Base-by-base conservation (phyloP, 352 stramenopile species). In the Globisporangium sylvaticum region DNA sequence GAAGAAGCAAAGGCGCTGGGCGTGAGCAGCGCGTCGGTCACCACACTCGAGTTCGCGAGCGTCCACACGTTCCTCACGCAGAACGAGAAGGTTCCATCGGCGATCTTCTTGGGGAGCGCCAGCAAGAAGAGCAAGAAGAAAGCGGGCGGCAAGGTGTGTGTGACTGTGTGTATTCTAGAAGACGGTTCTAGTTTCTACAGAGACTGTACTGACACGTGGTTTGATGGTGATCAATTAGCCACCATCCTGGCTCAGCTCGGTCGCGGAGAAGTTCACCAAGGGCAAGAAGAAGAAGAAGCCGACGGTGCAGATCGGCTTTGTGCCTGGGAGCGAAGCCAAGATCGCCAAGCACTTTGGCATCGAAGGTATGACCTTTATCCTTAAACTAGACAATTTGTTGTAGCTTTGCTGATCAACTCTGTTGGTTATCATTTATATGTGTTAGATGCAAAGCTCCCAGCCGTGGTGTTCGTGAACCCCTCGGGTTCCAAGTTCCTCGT, bases 261-360 rank as follows among this genome's bases (percentile, higher is more conserved):
- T 94, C 10, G 81, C 85, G 1, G 70, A 90, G 32, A 71, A 84
- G 10, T 93, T 90, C 55, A 75, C 69, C 25, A 76, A 68, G 9
- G 76, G 79, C 22, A 83, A 82, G 58, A 89, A 88, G 69, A 87
- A 87, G 68, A 90, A 89, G 64, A 71, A 64, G 4, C 73, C 71
- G 0, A 79, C 71, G 0, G 85, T 90, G 32, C 75, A 83, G 27
- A 65, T 92, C 27, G 84, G 56, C 0, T 90, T 91, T 61, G 79
- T 92, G 6, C 67, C 84, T 22, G 80, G 77, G 7, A 80, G 55
- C n/a, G 83, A 94, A 54, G 71, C 70, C 55, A 91, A 94, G 68
- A 81, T 92, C 22, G 75, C 78, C 64, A 84, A 72, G 66, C 83
- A 92, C 27, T 83, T 94, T 48, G 79, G 77, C 52, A 71, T 94